A percentile compares a stretch with the other conserved stretches of the same genome.
phyloP scores from a whole-genome alignment of 2,329 filamentous ascomycete species.

The Xylariaceae sp. region DNA sequence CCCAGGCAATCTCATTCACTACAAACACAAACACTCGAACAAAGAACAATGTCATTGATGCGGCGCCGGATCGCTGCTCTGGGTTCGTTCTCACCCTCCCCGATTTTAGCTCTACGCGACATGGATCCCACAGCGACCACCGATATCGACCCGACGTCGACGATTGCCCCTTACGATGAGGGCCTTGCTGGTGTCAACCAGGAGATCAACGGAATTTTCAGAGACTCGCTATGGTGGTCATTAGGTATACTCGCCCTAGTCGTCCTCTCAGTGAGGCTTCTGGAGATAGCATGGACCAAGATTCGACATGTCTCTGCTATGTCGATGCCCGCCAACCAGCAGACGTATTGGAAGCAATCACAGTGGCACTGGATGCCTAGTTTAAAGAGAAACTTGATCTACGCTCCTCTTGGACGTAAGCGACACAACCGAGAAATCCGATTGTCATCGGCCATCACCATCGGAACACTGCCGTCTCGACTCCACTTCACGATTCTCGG shows the following conservation, averaged over 20 bases:
- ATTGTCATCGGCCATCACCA: conserved; percentile 50
- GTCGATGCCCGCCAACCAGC: conserved; percentile 46
- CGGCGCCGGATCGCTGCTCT: conserved; percentile 33
- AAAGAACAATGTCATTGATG: conserved; percentile 29
- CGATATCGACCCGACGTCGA: conserved; percentile 34
- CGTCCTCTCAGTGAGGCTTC: conserved; percentile 49
- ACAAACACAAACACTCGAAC: conserved; percentile 7
- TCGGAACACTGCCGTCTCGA: conserved; percentile 60
- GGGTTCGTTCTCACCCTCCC: conserved; percentile 26
- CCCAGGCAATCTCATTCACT: conserved; percentile 12
- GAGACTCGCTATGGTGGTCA: conserved; percentile 55
- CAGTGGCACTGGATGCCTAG: conserved; percentile 57
- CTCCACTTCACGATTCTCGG: conserved; percentile 55
- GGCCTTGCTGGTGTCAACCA: conserved; percentile 58
- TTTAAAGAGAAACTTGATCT: conserved; percentile 57
- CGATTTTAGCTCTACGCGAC: conserved; percentile 28
- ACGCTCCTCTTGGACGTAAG: conserved; percentile 60
- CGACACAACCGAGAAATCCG: conserved; percentile 63
- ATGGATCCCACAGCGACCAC: conserved; percentile 18
- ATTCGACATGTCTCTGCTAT: conserved; percentile 57
- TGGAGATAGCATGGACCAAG: conserved; percentile 51
- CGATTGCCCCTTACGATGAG: conserved; percentile 52
- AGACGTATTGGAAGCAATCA: conserved; percentile 54
- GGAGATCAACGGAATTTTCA: conserved; percentile 51
- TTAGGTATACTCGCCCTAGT: conserved; percentile 51